Evolutionary conservation across 148 eudicot genomes (phyloP).

Genomic region (Polygonum maritimum): DNA sequence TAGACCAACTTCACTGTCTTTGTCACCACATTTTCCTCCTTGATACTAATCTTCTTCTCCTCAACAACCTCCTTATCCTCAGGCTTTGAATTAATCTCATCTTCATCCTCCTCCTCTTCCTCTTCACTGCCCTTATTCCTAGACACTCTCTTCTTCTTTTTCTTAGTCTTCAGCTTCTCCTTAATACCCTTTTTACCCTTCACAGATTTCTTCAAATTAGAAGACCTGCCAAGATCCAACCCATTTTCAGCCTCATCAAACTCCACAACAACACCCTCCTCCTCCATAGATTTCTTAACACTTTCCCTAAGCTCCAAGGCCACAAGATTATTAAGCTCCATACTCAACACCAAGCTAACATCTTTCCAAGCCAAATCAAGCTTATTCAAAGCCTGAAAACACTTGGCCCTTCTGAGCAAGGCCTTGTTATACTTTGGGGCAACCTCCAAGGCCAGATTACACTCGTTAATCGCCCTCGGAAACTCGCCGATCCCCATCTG

Average conservation of each 20-base stretch:
- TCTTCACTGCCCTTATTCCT: conserved; percentile 19
- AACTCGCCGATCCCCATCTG: conserved; percentile 80
- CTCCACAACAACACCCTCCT: conserved; percentile 32
- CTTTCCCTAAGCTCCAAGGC: conserved; percentile 67
- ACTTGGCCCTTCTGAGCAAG: conserved; percentile 74
- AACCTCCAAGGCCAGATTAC: conserved; percentile 89
- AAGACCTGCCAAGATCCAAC: conserved; percentile 21
- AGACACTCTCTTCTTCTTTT: conserved; percentile 12
- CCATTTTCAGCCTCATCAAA: conserved; percentile 40
- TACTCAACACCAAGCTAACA: conserved; percentile 61
- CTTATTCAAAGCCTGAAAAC: conserved; percentile 74
- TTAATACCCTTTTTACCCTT: conserved; percentile 17
- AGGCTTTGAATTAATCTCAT: conserved; percentile 18
- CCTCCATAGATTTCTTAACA: conserved; percentile 48
- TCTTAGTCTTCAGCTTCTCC: conserved; percentile 2
- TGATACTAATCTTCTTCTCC: conserved; percentile 52
- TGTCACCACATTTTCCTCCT: conserved; percentile 45
- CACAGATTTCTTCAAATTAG: conserved; percentile 27
- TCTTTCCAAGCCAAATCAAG: conserved; percentile 79
- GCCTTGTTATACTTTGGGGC: conserved; percentile 96
- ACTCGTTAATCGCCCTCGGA: conserved; percentile 81
- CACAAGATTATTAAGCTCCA: conserved; percentile 73
- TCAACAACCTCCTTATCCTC: conserved; percentile 79
- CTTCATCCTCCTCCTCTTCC: conserved; percentile 19
- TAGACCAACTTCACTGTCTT: conserved; percentile 66